A percentile compares a stretch with the other conserved stretches of the same genome.
phyloP scores from a whole-genome alignment of 192 early-diverging fungal species.

The Allomyces javanicus region DNA sequence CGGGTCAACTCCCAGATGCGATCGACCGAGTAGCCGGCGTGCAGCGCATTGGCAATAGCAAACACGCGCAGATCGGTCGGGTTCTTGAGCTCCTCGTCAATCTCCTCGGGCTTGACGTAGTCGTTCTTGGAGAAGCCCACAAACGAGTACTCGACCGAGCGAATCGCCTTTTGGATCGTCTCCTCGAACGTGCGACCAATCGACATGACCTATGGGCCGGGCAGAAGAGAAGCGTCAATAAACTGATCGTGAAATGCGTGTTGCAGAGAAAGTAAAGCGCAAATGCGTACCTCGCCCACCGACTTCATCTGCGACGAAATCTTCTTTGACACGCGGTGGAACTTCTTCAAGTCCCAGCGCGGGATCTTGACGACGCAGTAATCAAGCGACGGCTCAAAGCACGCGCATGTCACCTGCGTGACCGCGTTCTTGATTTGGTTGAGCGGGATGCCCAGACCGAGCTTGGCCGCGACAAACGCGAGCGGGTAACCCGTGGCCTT shows the following conservation, averaged over 20 bases:
- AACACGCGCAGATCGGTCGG: slow-evolving; percentile 91
- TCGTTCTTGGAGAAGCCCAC: slow-evolving; percentile 60
- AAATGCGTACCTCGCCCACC: slow-evolving; percentile 49
- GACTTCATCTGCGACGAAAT: slow-evolving; percentile 88
- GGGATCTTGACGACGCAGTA: slow-evolving; percentile 74
- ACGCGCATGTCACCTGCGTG: slow-evolving; percentile 86
- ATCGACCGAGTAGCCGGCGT: slow-evolving; percentile 81
- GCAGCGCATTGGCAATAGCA: slow-evolving; percentile 87
- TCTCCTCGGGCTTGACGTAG: slow-evolving; percentile 31
- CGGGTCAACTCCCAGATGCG: slow-evolving; percentile 72
- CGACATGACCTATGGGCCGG: slow-evolving; percentile 50
- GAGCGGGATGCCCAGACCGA: slow-evolving; percentile 79
- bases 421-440: slow-evolving; percentile 87
- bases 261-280: too few relatives aligned
- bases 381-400: slow-evolving; percentile 93
- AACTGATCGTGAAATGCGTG: too few relatives aligned
- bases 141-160: slow-evolving; percentile 70
- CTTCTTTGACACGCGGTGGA: slow-evolving; percentile 73
- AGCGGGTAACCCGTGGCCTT: slow-evolving; percentile 98
- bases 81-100: slow-evolving; percentile 73
- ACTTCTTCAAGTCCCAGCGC: slow-evolving; percentile 91
- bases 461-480: slow-evolving; percentile 94
- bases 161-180: slow-evolving; percentile 90
- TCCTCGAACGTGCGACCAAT: slow-evolving; percentile 95
- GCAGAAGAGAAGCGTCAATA: too few relatives aligned